Evolutionary conservation across 768 basidiomycete species (phyloP), one percentile per base, ranked within the genome.

Genomic region (Lanmaoa pseudosensibilis): DNA sequence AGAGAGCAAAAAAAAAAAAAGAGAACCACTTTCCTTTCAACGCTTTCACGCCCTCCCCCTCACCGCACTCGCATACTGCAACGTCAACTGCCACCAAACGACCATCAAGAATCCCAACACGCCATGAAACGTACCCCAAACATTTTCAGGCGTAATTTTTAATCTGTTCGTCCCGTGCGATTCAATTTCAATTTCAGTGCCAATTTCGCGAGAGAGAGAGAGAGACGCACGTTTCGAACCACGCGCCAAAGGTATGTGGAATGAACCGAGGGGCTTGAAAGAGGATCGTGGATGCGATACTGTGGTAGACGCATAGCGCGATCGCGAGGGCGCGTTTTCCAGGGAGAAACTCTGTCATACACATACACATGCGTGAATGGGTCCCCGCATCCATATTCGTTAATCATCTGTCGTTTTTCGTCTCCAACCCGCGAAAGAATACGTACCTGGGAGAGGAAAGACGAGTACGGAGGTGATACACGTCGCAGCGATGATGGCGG

Each of bases 251-350:
- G 0, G 84, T 77, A 51, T 83, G 77, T 13, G 91, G 91, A 53
- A 94, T 88, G 69, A 94, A 90, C 32, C 91, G 81, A 1, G 90
- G 90, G 2, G 88, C 78, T 56, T 88, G 83, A 69, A 81, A 87
- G 47, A 94, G 80, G 47, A 91, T 73, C 3, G 90, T 91, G 1
- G 90, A 90, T 48, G 79, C 79, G 33, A 86, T 71, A 55, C 78
- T 84, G 69, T 94, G 91, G 69, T 93, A 94, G 15, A 92, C 63
- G 58, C 86, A 85, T 2, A 94, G 80, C 11, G 78, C 83, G 30
- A 94, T 85, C 2, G 88, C 92, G 10, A 93, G 71, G 0, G 89
- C 92, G 16, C 92, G 84, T 75, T 94, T 94, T 12, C 90, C 90
- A 0, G 91, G 92, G 3, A 93, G 74, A 70, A 89, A 92, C 62